These are phyloP conservation scores for Boechera stricta DNA, from an alignment of 345 rosid species.

Conservation along the genomic window DNA sequence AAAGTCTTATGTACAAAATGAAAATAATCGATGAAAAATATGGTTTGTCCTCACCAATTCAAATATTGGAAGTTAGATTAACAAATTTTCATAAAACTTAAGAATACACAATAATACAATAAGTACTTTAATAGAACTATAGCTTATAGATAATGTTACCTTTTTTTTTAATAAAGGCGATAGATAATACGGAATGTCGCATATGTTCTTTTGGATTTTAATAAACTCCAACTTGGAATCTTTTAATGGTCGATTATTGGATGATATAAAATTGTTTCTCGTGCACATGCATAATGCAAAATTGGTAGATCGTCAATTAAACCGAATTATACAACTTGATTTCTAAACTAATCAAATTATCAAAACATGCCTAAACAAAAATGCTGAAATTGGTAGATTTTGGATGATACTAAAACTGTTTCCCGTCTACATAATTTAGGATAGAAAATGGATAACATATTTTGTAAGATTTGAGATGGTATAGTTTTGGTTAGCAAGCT, in stretches of 20 bases:
- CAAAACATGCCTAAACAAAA: background rate
- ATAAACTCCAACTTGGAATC: background rate
- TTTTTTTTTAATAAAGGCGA: background rate
- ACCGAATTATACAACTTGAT: too few relatives aligned
- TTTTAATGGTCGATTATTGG: too few relatives aligned
- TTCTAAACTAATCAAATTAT: background rate
- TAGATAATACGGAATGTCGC: background rate
- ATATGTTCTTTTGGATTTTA: too few relatives aligned
- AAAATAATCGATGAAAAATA: background rate
- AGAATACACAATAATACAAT: too few relatives aligned
- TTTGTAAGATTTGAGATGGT: background rate
- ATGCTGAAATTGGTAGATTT: background rate
- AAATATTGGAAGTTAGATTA: background rate
- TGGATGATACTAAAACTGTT: background rate
- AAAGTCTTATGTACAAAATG: slow-evolving; percentile 1
- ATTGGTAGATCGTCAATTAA: too few relatives aligned
- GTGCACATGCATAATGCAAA: too few relatives aligned
- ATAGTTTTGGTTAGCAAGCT: background rate
- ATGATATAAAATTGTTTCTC: too few relatives aligned
- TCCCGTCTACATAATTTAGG: background rate
- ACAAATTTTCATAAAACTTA: too few relatives aligned
- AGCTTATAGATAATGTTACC: too few relatives aligned
- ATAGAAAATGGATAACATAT: background rate
- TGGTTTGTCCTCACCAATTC: background rate
- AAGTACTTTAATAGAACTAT: background rate